Conservation (phyloP, 768 basidiomycete species). For the Leccinum uliginosum region DNA sequence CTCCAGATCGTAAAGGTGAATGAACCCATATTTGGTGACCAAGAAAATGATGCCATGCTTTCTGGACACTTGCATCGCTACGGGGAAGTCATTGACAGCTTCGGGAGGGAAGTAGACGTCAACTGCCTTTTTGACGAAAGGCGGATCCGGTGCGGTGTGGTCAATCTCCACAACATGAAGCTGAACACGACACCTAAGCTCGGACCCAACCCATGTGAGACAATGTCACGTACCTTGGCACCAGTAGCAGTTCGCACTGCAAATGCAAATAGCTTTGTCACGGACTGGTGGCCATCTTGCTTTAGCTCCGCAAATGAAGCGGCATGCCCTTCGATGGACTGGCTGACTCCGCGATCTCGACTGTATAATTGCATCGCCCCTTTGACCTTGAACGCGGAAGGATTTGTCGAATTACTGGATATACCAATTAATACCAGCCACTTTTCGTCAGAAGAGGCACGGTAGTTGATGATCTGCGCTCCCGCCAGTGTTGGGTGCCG, state of each 20-base stretch:
- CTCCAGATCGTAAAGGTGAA: conserved; percentile 98
- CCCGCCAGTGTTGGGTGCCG: conserved; percentile 92
- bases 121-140: conserved; percentile 95
- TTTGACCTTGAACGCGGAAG: conserved; percentile 97
- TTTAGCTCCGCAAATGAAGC: conserved; percentile 93
- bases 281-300: conserved; percentile 79
- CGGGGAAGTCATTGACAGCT: conserved; percentile 97
- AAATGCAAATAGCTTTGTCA: conserved; percentile 92
- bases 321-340: conserved; percentile 98
- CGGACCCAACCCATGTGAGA: background rate
- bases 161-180: conserved; percentile 99
- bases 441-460: conserved; percentile 86
- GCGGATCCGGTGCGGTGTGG: conserved; percentile 86
- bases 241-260: conserved; percentile 95
- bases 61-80: conserved; percentile 98
- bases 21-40: conserved; percentile 98
- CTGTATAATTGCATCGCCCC: conserved; percentile 98
- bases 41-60: conserved; percentile 96
- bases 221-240: conserved; percentile 69
- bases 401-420: conserved; percentile 86
- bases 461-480: conserved; percentile 98
- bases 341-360: conserved; percentile 86
- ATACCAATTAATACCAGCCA: conserved; percentile 98
- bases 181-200: conserved; percentile 38
- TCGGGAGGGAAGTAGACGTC: conserved; percentile 99